These are phyloP conservation scores for Stephania japonica DNA, from an alignment of 164 flowering plant genomes.

Conservation along the genomic window DNA sequence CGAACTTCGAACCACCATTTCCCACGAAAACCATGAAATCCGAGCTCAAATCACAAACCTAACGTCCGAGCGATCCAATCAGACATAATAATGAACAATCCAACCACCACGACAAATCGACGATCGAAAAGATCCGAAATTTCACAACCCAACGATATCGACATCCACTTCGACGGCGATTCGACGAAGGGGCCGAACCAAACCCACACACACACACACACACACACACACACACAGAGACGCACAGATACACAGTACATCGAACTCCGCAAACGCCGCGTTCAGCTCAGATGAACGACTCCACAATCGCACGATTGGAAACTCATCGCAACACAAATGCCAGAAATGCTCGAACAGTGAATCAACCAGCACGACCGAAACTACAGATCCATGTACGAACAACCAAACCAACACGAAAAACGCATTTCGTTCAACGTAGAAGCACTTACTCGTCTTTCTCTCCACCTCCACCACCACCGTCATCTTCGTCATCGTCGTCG, in stretches of 20 bases:
- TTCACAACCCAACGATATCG: not conserved
- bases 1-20: not conserved
- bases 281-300: not conserved
- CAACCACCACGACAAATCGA: not conserved
- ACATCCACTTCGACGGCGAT: not conserved
- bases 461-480: too few species aligned
- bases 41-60: not conserved
- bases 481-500: too few species aligned
- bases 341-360: not conserved
- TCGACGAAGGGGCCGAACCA: too few species aligned
- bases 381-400: not conserved
- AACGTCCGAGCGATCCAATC: constrained; percentile 3
- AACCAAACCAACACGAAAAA: not conserved
- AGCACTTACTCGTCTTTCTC: constrained; percentile 37
- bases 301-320: not conserved
- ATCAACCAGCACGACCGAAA: not conserved
- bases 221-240: too few species aligned
- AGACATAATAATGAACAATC: not conserved
- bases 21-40: not conserved
- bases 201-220: too few species aligned
- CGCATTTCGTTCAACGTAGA: not conserved
- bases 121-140: constrained; percentile 1
- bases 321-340: not conserved
- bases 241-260: not conserved
- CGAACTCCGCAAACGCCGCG: not conserved